phyloP scores from a whole-genome alignment of 192 early-diverging fungal genomes.

The Podila epicladia region DNA sequence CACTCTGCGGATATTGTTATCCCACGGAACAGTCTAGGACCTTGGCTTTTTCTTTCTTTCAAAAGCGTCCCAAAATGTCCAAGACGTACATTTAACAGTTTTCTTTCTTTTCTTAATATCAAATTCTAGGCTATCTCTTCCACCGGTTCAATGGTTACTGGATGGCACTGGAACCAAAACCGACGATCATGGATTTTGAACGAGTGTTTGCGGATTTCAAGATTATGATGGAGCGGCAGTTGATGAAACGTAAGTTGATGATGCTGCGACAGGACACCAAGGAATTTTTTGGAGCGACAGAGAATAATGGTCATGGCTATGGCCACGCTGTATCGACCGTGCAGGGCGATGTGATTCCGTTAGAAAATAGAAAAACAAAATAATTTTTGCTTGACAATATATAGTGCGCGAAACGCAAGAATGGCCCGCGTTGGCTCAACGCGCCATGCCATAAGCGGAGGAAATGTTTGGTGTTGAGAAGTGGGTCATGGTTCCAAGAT shows the following conservation, averaged over 20 bases:
- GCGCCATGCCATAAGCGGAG: too few relatives aligned
- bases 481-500: too few relatives aligned
- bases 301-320: neutral
- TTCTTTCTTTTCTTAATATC: neutral
- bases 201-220: slow-evolving; percentile 70
- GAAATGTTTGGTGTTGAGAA: too few relatives aligned
- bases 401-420: too few relatives aligned
- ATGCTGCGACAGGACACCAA: slow-evolving; percentile 37
- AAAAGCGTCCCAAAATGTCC: neutral
- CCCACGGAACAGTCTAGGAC: too few relatives aligned
- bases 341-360: neutral
- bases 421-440: too few relatives aligned
- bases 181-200: slow-evolving; percentile 80
- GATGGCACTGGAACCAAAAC: slow-evolving; percentile 61
- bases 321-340: neutral
- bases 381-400: neutral
- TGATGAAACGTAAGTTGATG: slow-evolving; percentile 55
- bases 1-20: neutral
- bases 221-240: slow-evolving; percentile 56
- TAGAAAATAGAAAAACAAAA: neutral
- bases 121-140: slow-evolving; percentile 67
- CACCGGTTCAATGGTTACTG: slow-evolving; percentile 72
- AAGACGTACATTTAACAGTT: neutral
- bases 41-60: neutral
- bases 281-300: slow-evolving; percentile 10